Base-by-base conservation (phyloP, 2,329 filamentous ascomycete species). In the Alternaria rosae region DNA sequence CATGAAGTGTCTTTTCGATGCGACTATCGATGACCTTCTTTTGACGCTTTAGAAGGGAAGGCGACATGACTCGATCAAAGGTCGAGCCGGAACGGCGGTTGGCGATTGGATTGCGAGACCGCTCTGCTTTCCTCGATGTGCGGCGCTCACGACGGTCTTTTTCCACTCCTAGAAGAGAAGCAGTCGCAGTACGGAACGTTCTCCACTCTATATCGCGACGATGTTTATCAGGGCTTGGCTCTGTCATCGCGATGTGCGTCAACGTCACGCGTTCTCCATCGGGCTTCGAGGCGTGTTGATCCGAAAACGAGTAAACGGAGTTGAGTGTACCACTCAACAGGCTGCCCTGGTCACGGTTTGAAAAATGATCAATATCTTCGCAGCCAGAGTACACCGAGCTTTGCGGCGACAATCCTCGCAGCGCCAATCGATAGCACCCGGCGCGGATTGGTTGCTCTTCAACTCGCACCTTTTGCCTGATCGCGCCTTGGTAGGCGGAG, bases 1-100 rank as follows among this genome's bases (percentile, higher is more conserved):
- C 35, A 38, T 38, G 15, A 17, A 38, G 35, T 38, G 35, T 38
- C 35, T 38, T 38, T 17, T 38, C 35, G n/a, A 38, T 8, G n/a
- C 35, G 35, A 38, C n/a, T 17, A 17, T 38, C 35, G n/a, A 38
- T 38, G 9, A 38, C 35, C 35, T 38, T 38, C n/a, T 38, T 38
- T 38, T 38, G 35, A 38, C 35, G n/a, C 35, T 17, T 15, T 17
- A 38, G 35, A 15, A 38, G 9, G 3, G 35, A 17, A 1, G n/a
- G 3, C 0, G 35, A 38, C 3, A 38, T n/a, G 3, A 17, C 5
- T n/a, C 2, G 3, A 17, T 4, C 35, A 3, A 1, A 38, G 3
- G 15, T 17, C 2, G 35, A 38, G 35, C 35, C 6, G 1, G 35
- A 3, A 2, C n/a, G 35, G 9, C 15, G 9, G n/a, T 17, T 11